These are phyloP conservation scores for Botrytis fragariae DNA, from an alignment of 2,329 filamentous ascomycete species.

Conservation along the genomic window DNA sequence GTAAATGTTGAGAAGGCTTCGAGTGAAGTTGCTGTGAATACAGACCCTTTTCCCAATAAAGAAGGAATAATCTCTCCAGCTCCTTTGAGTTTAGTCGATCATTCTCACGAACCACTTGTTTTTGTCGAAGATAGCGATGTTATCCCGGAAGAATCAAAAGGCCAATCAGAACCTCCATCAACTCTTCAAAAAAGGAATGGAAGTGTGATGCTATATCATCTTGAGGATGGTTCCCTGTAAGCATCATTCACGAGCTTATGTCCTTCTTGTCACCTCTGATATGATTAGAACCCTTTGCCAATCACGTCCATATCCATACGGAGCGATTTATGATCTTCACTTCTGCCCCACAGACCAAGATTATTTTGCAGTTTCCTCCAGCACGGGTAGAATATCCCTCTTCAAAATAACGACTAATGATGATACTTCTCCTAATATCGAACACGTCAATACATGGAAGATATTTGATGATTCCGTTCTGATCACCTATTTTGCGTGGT, in stretches of 20 bases:
- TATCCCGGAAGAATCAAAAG: not conserved
- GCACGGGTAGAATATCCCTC: slow-evolving; percentile 67
- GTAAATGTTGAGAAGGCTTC: slow-evolving; percentile 23
- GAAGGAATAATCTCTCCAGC: slow-evolving; percentile 11
- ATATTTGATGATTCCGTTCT: slow-evolving; percentile 45
- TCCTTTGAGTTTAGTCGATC: slow-evolving; percentile 11
- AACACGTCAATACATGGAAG: slow-evolving; percentile 44
- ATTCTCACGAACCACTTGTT: not conserved
- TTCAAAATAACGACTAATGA: slow-evolving; percentile 49
- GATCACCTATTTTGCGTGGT: slow-evolving; percentile 29
- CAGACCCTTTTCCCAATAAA: not conserved
- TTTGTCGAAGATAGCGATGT: not conserved
- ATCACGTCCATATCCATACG: slow-evolving; percentile 59
- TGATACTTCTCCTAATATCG: slow-evolving; percentile 32
- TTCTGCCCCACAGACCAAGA: slow-evolving; percentile 61
- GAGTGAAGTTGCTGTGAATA: not conserved
- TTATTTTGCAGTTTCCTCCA: slow-evolving; percentile 73
- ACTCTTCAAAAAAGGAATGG: slow-evolving; percentile 66
- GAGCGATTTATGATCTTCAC: slow-evolving; percentile 78
- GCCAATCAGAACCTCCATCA: slow-evolving; percentile 29
- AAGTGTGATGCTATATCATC: slow-evolving; percentile 53
- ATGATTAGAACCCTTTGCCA: slow-evolving; percentile 53
- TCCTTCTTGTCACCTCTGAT: slow-evolving; percentile 16
- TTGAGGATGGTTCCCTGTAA: slow-evolving; percentile 15
- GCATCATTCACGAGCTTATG: not conserved